These are phyloP conservation scores for Cucurbita argyrosperma DNA, from an alignment of 306 rosid genomes.

Conservation along the genomic window DNA sequence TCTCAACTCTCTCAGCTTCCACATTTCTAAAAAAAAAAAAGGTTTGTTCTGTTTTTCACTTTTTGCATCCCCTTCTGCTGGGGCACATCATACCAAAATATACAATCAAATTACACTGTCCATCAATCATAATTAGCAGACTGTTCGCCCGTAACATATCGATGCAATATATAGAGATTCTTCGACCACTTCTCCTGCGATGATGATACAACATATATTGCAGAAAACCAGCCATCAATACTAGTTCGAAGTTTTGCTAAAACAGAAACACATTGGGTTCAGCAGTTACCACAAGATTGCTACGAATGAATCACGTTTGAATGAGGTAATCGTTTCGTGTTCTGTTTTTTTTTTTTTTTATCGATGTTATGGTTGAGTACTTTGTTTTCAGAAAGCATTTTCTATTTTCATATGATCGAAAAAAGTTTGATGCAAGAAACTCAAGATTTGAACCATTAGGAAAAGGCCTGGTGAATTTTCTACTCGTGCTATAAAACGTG, in stretches of 20 bases:
- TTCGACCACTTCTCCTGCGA: constrained; percentile 89
- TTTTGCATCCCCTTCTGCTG: constrained; percentile 13
- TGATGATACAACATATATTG: neutral
- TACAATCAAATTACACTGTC: constrained; percentile 14
- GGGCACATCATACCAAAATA: constrained; percentile 6
- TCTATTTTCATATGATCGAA: neutral
- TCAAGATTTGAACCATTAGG: neutral
- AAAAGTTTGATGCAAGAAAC: neutral
- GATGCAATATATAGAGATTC: constrained; percentile 89
- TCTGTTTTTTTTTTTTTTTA: neutral
- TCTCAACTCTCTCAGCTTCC: constrained; percentile 8
- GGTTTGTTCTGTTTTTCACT: constrained; percentile 9
- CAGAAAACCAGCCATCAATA: neutral
- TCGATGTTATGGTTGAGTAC: neutral
- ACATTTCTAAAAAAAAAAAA: neutral
- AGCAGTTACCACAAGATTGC: neutral
- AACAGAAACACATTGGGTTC: neutral
- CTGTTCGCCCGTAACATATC: constrained; percentile 83
- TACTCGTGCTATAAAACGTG: neutral
- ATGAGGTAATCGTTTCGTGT: neutral
- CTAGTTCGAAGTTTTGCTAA: neutral
- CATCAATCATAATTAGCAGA: constrained; percentile 39
- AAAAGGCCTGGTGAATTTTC: too few species aligned
- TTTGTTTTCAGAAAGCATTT: neutral
- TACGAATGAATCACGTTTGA: neutral